Evolutionary conservation across 2,329 filamentous ascomycete species (phyloP).

Genomic region (Pseudogymnoascus sp.): DNA sequence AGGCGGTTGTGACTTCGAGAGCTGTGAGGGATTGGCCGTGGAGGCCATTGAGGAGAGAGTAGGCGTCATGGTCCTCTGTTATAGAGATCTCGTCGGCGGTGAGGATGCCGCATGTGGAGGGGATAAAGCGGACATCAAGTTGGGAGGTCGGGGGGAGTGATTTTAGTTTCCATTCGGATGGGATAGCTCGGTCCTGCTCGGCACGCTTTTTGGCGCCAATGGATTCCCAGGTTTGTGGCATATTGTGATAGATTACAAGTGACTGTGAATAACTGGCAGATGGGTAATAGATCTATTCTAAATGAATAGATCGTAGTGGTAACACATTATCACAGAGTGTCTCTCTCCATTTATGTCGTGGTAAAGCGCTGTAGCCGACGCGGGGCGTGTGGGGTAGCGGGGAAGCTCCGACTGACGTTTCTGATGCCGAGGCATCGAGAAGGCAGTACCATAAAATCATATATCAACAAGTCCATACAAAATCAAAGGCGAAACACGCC

Average conservation of each 20-base stretch:
- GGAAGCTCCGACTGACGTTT: neutral
- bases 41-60: constrained; percentile 20
- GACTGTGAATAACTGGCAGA: neutral
- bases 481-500: no score
- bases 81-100: constrained; percentile 21
- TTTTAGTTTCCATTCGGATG: constrained; percentile 21
- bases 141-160: constrained; percentile 14
- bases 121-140: constrained; percentile 20
- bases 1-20: constrained; percentile 36
- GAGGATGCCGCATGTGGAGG: constrained; percentile 20
- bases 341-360: neutral
- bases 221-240: constrained; percentile 14
- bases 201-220: constrained; percentile 19
- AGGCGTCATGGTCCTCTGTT: constrained; percentile 24
- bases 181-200: constrained; percentile 22
- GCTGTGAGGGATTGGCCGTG: constrained; percentile 18
- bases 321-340: neutral
- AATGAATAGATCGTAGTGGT: neutral
- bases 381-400: neutral
- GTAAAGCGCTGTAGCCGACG: neutral
- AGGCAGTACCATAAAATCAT: no score
- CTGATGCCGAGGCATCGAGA: neutral
- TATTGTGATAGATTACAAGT: neutral
- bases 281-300: neutral
- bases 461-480: no score